phyloP scores from a whole-genome alignment of 192 early-diverging fungal genomes.

The Funneliformis geosporum region DNA sequence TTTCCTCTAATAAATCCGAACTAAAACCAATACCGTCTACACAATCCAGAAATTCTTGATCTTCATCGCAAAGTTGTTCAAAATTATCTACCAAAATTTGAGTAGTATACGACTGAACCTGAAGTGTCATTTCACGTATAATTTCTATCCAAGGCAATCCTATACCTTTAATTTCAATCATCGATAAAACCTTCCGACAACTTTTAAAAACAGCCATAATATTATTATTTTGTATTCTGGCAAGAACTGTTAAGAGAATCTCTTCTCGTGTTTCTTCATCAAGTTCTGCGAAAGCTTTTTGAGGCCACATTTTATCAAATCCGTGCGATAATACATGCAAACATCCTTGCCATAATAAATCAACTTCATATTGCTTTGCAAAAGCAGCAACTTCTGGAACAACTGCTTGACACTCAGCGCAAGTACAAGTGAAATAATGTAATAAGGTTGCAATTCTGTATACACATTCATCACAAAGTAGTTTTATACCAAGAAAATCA shows the following conservation, averaged over 20 bases:
- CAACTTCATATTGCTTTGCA: constrained; percentile 27
- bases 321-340: constrained; percentile 26
- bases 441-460: constrained; percentile 21
- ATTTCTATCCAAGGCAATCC: constrained; percentile 31
- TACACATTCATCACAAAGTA: constrained; percentile 23
- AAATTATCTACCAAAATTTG: constrained; percentile 31
- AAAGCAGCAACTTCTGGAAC: constrained; percentile 24
- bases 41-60: constrained; percentile 32
- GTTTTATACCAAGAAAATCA: constrained; percentile 30
- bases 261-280: constrained; percentile 29
- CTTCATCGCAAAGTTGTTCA: constrained; percentile 21
- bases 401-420: constrained; percentile 24
- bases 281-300: constrained; percentile 29
- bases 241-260: constrained; percentile 22
- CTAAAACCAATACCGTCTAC: constrained; percentile 32
- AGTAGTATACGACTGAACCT: constrained; percentile 5
- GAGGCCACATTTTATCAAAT: constrained; percentile 33
- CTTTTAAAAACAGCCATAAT: constrained; percentile 22
- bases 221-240: constrained; percentile 25
- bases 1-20: constrained; percentile 32
- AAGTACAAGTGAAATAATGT: constrained; percentile 29
- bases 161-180: constrained; percentile 29
- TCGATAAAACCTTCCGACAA: constrained; percentile 20
- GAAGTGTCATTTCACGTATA: constrained; percentile 9
- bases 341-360: constrained; percentile 29